phyloP scores from a whole-genome alignment of 2,329 filamentous ascomycete species.

The Calonectria pteridis region DNA sequence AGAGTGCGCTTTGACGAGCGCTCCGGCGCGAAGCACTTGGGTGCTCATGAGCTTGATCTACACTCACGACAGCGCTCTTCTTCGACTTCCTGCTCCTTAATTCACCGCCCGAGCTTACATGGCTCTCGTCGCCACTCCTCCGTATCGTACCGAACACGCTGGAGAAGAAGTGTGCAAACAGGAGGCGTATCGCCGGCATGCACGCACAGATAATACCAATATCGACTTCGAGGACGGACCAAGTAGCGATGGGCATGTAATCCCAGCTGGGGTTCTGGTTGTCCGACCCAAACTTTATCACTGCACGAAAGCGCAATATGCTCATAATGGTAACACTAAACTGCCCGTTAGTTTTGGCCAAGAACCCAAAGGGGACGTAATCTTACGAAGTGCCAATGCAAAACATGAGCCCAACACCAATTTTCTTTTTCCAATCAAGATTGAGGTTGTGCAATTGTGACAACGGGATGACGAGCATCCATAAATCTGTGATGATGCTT shows the following conservation, averaged over 20 bases:
- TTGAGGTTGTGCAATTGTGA: neutral
- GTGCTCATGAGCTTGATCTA: neutral
- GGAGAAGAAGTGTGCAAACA: neutral
- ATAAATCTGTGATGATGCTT: neutral
- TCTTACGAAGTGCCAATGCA: slow-evolving; percentile 44
- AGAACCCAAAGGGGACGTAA: neutral
- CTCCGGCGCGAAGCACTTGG: neutral
- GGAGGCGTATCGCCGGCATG: slow-evolving; percentile 37
- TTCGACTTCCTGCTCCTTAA: neutral
- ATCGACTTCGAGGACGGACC: neutral
- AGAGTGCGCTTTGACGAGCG: neutral
- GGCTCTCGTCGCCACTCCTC: neutral
- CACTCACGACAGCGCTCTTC: neutral
- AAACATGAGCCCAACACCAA: slow-evolving; percentile 2
- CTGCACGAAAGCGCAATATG: neutral
- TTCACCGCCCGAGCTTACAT: neutral
- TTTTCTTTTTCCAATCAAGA: neutral
- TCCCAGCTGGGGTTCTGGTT: neutral
- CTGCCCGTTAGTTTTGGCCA: neutral
- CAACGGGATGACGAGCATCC: neutral
- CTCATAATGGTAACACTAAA: slow-evolving; percentile 33
- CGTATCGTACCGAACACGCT: neutral
- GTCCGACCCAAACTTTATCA: neutral
- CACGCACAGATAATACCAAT: neutral
- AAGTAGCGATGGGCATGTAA: neutral